A percentile compares a stretch with the other conserved stretches of the same genome.
These are phyloP conservation scores for Geosmithia morbida DNA, from an alignment of 2,329 filamentous ascomycete species.

Conservation along the genomic window DNA sequence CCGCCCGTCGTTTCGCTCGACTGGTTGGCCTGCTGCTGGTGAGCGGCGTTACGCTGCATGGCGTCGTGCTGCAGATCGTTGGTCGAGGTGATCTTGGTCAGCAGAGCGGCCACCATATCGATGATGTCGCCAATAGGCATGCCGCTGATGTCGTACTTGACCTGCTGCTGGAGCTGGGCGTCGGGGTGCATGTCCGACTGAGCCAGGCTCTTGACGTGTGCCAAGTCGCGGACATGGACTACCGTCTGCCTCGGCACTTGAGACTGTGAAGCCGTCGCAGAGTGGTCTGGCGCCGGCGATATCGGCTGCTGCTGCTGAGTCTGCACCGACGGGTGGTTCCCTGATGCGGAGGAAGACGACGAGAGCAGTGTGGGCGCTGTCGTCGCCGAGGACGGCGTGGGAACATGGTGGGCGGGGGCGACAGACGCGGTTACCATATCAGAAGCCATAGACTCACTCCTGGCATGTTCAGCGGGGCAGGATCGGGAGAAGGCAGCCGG, in stretches of 20 bases:
- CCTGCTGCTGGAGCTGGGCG: constrained; percentile 36
- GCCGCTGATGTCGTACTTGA: constrained; percentile 84
- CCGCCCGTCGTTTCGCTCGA: constrained; percentile 29
- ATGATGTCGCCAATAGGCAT: constrained; percentile 98
- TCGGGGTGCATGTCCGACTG: constrained; percentile 49
- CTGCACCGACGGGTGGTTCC: constrained; percentile 5
- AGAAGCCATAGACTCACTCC: constrained; percentile 33
- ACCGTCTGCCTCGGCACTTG: constrained; percentile 25
- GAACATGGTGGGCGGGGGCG: constrained; percentile 1
- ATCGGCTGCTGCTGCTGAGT: neutral
- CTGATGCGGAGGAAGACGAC: constrained; percentile 16
- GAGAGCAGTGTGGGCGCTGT: neutral
- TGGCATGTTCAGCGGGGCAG: constrained; percentile 24
- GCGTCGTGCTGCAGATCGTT: constrained; percentile 93
- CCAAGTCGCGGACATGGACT: constrained; percentile 76
- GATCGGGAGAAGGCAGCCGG: constrained; percentile 23
- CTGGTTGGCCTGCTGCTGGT: constrained; percentile 38
- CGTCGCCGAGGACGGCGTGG: neutral
- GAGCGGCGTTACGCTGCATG: constrained; percentile 56
- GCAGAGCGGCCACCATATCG: constrained; percentile 92
- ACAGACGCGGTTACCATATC: constrained; percentile 7
- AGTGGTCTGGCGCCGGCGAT: constrained; percentile 5
- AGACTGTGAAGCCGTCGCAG: constrained; percentile 2
- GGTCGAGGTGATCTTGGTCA: constrained; percentile 94
- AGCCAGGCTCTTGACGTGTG: constrained; percentile 82